phyloP scores from a whole-genome alignment of 1,284 basidiomycete species.

The Puccinia hordei region DNA sequence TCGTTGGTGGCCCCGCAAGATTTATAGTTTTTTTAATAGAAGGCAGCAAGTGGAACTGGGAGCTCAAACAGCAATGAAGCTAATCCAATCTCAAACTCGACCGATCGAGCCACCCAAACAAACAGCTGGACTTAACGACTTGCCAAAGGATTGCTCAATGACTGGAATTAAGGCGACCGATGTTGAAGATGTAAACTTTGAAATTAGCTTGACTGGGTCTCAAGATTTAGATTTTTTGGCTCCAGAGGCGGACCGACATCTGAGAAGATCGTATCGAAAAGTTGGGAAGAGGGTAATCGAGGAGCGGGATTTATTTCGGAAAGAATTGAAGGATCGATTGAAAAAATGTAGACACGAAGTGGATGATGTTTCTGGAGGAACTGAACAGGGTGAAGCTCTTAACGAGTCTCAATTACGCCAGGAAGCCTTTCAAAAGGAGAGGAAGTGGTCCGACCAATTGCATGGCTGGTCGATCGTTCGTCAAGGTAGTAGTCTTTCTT shows the following conservation, averaged over 20 bases:
- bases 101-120: constrained; percentile 35
- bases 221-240: constrained; percentile 41
- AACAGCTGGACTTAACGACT: not conserved
- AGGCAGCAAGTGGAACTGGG: constrained; percentile 36
- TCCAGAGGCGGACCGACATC: constrained; percentile 44
- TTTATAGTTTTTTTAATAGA: constrained; percentile 48
- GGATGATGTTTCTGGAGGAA: not conserved
- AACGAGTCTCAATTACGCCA: constrained; percentile 44
- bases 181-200: not conserved
- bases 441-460: constrained; percentile 42
- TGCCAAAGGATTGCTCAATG: constrained; percentile 1
- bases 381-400: not conserved
- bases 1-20: constrained; percentile 49
- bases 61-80: constrained; percentile 29
- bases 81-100: constrained; percentile 22
- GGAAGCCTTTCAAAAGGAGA: constrained; percentile 48
- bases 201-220: constrained; percentile 37
- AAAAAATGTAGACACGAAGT: constrained; percentile 1
- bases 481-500: constrained; percentile 39
- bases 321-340: constrained; percentile 40
- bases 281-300: constrained; percentile 22
- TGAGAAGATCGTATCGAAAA: constrained; percentile 42
- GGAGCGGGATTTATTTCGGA: constrained; percentile 24
- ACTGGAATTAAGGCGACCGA: not conserved
- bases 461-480: constrained; percentile 46